A percentile compares a stretch with the other conserved stretches of the same genome.
phyloP scores from a whole-genome alignment of 2,329 filamentous ascomycete species.

The Corynespora cassiicola region DNA sequence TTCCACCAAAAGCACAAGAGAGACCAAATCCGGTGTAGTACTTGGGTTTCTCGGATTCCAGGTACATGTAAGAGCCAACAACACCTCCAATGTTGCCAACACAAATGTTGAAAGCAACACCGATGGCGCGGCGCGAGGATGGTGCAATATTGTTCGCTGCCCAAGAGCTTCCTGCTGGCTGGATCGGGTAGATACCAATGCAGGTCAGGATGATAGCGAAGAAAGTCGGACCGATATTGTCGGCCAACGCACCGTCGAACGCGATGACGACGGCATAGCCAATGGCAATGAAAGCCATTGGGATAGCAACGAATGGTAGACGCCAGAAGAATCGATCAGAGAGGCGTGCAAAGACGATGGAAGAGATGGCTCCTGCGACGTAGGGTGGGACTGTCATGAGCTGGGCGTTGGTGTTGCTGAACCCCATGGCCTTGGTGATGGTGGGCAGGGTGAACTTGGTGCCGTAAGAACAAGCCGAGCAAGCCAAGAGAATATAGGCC shows the following conservation, averaged over 20 bases:
- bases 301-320: slow-evolving; percentile 31
- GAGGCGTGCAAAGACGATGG: slow-evolving; percentile 26
- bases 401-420: slow-evolving; percentile 35
- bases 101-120: slow-evolving; percentile 37
- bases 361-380: slow-evolving; percentile 29
- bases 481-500: slow-evolving; percentile 32
- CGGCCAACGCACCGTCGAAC: slow-evolving; percentile 45
- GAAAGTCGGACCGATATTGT: slow-evolving; percentile 52
- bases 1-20: slow-evolving; percentile 35
- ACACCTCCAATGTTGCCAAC: slow-evolving; percentile 38
- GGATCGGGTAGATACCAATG: slow-evolving; percentile 45
- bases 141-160: slow-evolving; percentile 38
- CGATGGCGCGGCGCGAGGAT: slow-evolving; percentile 35
- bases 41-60: slow-evolving; percentile 41
- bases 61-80: slow-evolving; percentile 43
- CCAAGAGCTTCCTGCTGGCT: slow-evolving; percentile 37
- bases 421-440: slow-evolving; percentile 35
- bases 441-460: slow-evolving; percentile 38
- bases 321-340: slow-evolving; percentile 35
- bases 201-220: slow-evolving; percentile 54
- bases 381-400: slow-evolving; percentile 36
- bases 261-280: slow-evolving; percentile 46
- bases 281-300: slow-evolving; percentile 41
- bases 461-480: slow-evolving; percentile 34
- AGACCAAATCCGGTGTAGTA: slow-evolving; percentile 46